These are phyloP conservation scores for Raddia guianensis DNA, from an alignment of 176 grass and related monocot species.

Conservation along the genomic window DNA sequence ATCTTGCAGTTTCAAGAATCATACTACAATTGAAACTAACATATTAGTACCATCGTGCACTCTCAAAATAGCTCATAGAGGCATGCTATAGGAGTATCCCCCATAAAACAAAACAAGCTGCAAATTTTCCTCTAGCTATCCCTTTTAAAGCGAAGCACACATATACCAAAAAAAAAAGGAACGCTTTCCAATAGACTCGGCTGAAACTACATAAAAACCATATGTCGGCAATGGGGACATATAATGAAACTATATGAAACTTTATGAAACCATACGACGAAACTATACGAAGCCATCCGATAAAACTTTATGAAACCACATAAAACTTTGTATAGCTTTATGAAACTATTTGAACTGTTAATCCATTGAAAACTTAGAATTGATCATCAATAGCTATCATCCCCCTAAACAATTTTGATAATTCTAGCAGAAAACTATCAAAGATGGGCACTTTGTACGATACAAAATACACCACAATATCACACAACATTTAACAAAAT, in stretches of 20 bases:
- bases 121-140: not conserved
- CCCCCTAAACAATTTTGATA: not conserved
- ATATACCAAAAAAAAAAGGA: constrained; percentile 7
- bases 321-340: too few relatives aligned
- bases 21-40: not conserved
- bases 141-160: not conserved
- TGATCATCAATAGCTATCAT: too few relatives aligned
- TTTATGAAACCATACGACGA: too few relatives aligned
- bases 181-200: too few relatives aligned
- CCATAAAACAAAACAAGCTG: not conserved
- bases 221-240: too few relatives aligned
- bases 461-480: constrained; percentile 13
- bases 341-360: too few relatives aligned
- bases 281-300: too few relatives aligned
- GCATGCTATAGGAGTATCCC: not conserved
- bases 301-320: too few relatives aligned
- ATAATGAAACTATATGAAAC: too few relatives aligned
- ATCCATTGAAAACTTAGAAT: too few relatives aligned
- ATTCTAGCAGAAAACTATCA: constrained; percentile 7
- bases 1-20: not conserved
- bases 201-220: too few relatives aligned
- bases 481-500: constrained; percentile 35
- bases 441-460: constrained; percentile 21
- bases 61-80: not conserved
- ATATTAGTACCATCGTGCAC: not conserved